phyloP scores from a whole-genome alignment of 2,329 filamentous ascomycete genomes.

The Arthrinium puccinioides region DNA sequence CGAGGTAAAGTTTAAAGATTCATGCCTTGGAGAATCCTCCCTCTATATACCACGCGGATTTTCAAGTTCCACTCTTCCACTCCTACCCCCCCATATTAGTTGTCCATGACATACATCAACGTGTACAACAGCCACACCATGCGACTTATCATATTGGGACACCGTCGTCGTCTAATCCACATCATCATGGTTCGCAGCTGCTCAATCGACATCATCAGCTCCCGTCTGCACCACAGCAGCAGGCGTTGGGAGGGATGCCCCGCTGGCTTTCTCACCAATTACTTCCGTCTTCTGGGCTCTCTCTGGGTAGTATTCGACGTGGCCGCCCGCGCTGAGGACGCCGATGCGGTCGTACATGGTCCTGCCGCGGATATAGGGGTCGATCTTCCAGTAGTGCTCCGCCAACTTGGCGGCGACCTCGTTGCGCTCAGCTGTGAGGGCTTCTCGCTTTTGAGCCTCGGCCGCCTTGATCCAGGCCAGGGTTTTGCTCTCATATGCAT shows the following conservation, averaged over 20 bases:
- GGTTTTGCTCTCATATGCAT: slow-evolving; percentile 68
- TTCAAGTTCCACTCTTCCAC: too few species aligned
- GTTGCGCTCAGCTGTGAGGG: slow-evolving; percentile 50
- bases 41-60: too few species aligned
- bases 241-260: not conserved
- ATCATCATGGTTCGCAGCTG: too few species aligned
- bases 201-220: slow-evolving; percentile 1
- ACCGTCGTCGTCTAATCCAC: too few species aligned
- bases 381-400: slow-evolving; percentile 79
- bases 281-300: not conserved
- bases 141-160: too few species aligned
- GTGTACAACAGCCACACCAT: too few species aligned
- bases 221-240: not conserved
- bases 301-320: slow-evolving; percentile 61
- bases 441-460: slow-evolving; percentile 35
- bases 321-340: slow-evolving; percentile 59
- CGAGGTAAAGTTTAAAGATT: too few species aligned
- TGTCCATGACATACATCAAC: too few species aligned
- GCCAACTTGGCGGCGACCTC: slow-evolving; percentile 56
- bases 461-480: slow-evolving; percentile 62
- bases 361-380: slow-evolving; percentile 77
- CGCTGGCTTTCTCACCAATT: not conserved
- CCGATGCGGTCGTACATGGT: slow-evolving; percentile 81
- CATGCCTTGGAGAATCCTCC: too few species aligned
- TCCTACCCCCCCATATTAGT: too few species aligned